A percentile compares a stretch with the other conserved stretches of the same genome.
Evolutionary conservation across 208 protist genomes (phyloP).

Genomic region (Leishmania amazonensis): DNA sequence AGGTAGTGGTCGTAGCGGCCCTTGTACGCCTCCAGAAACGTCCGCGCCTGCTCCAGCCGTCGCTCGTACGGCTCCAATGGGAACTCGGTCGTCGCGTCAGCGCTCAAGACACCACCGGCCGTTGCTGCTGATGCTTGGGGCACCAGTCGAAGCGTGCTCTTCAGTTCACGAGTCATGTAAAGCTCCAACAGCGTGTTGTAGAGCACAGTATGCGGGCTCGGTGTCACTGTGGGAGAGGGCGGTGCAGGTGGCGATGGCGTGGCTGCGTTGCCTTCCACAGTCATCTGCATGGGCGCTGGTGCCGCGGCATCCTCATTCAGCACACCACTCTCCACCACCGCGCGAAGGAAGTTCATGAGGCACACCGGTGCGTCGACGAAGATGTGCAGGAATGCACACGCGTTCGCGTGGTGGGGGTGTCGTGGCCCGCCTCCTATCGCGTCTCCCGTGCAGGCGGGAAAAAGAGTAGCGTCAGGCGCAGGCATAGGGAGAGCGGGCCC

Average conservation of each 20-base stretch:
- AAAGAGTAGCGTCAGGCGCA: not conserved
- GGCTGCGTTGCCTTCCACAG: not conserved
- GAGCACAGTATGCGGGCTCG: slow-evolving; percentile 16
- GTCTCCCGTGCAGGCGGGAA: not conserved
- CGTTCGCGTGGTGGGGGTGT: slow-evolving; percentile 65
- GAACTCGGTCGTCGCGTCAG: slow-evolving; percentile 23
- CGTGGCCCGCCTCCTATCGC: slow-evolving; percentile 8
- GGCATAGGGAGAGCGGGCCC: not conserved
- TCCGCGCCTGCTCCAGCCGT: slow-evolving; percentile 59
- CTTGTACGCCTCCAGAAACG: slow-evolving; percentile 54
- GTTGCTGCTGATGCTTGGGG: not conserved
- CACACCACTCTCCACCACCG: slow-evolving; percentile 67
- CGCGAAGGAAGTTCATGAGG: slow-evolving; percentile 92
- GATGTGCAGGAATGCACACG: slow-evolving; percentile 81
- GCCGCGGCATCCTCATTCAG: slow-evolving; percentile 30
- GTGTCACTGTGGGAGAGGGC: slow-evolving; percentile 14
- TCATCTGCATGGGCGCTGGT: not conserved
- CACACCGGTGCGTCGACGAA: slow-evolving; percentile 91
- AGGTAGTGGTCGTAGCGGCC: slow-evolving; percentile 92
- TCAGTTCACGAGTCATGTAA: slow-evolving; percentile 84
- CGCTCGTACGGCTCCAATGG: slow-evolving; percentile 48
- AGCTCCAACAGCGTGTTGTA: slow-evolving; percentile 97
- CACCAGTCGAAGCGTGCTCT: slow-evolving; percentile 15
- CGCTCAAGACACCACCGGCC: not conserved
- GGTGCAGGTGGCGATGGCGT: not conserved